Base-by-base conservation (phyloP, 2,329 filamentous ascomycete species). In the Curvularia sp. region DNA sequence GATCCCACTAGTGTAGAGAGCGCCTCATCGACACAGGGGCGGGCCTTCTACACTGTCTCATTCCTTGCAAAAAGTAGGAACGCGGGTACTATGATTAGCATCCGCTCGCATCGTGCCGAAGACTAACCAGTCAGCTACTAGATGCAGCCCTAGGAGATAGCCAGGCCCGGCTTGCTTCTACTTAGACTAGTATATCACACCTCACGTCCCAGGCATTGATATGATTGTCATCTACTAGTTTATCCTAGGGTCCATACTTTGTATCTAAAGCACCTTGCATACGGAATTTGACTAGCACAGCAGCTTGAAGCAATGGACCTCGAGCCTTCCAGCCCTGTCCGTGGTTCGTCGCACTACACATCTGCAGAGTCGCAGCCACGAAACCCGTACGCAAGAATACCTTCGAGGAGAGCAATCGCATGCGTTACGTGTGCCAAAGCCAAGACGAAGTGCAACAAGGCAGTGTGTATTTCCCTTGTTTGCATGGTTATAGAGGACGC, bases 401-500 rank as follows among this genome's bases (percentile, higher is more conserved):
- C 74, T 6, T 66, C 72, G 43, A 65, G 73, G 57, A 66, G 74
- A 68, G 70, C 74, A n/a, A 77, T 77, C 52, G 73, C 74, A 49
- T 77, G 74, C 63, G 74, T 75, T 3, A 74, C 74, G 55, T 77
- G 74, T 57, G 74, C 74, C 25, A 77, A 75, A 60, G 74, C 74
- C 45, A 77, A 77, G 61, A 76, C 74, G 8, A 74, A 76, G 61
- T 76, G 74, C 55, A 73, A 77, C 53, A 77, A 75, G 65, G 67
- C 66, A 56, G 74, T 75, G 58, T 54, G 72, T 58, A 67, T 59
- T 15, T 2, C 13, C 30, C 28, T 13, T 27, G 13, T 9, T 19
- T 27, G 0, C n/a, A 30, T 32, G 3, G 19, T 8, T 39, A n/a
- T 21, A 15, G 32, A n/a, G 13, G 45, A 50, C 19, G 41, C 49